These are phyloP conservation scores for Aspergillus olivimuriae DNA, from an alignment of 495 filamentous ascomycete genomes.

Conservation along the genomic window DNA sequence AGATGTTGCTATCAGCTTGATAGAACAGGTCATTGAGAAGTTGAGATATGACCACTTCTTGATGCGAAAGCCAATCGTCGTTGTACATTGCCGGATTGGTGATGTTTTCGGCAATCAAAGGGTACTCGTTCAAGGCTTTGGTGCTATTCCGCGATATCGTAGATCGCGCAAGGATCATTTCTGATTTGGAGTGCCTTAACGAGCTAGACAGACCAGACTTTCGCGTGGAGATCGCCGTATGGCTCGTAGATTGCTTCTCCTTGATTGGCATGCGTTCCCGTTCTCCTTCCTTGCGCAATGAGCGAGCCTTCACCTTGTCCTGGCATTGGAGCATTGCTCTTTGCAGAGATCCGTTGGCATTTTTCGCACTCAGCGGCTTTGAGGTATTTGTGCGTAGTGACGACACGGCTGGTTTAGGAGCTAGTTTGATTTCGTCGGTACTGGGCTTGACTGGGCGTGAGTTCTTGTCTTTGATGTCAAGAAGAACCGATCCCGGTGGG, in stretches of 20 bases:
- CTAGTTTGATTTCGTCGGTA: neutral
- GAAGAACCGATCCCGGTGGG: slow-evolving; percentile 25
- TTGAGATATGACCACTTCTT: slow-evolving; percentile 57
- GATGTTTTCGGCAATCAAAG: slow-evolving; percentile 50
- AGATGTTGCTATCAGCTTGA: slow-evolving; percentile 12
- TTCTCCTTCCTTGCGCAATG: slow-evolving; percentile 4
- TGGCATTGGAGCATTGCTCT: slow-evolving; percentile 9
- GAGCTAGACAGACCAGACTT: slow-evolving; percentile 7
- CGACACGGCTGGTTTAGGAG: neutral
- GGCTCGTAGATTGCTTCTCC: no score
- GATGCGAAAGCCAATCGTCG: slow-evolving; percentile 58
- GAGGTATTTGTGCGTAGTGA: neutral
- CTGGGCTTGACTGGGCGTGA: slow-evolving; percentile 6
- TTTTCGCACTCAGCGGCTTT: slow-evolving; percentile 5
- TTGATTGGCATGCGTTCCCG: no score
- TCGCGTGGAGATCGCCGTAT: no score
- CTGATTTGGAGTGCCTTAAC: slow-evolving; percentile 16
- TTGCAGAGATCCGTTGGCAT: slow-evolving; percentile 1
- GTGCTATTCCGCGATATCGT: slow-evolving; percentile 4
- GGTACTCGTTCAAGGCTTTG: slow-evolving; percentile 36
- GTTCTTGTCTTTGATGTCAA: slow-evolving; percentile 14
- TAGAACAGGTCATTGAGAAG: slow-evolving; percentile 53
- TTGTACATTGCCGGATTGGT: slow-evolving; percentile 54
- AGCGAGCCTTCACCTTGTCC: slow-evolving; percentile 7
- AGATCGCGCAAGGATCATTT: slow-evolving; percentile 12